These are phyloP conservation scores for Eucalyptus polybractea DNA, from an alignment of 345 rosid genomes.

Conservation along the genomic window DNA sequence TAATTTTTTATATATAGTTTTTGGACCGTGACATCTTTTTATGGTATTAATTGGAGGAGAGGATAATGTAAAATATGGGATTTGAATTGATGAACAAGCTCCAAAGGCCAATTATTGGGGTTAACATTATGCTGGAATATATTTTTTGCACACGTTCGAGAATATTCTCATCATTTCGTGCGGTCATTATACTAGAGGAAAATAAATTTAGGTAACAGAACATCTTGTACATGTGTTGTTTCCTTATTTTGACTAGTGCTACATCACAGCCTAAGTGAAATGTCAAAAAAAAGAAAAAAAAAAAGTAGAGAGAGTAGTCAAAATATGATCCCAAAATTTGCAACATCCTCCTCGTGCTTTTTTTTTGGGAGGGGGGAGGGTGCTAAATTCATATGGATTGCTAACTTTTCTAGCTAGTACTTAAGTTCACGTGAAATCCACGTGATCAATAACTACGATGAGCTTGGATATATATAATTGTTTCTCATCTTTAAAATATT, in stretches of 20 bases:
- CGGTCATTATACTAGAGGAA: neutral
- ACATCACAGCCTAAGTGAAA: neutral
- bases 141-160: neutral
- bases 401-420: neutral
- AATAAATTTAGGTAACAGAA: neutral
- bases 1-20: neutral
- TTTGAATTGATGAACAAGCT: neutral
- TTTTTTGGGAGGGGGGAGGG: no score
- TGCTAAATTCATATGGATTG: no score
- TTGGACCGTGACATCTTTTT: no score
- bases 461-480: fast-evolving
- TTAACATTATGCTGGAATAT: neutral
- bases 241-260: neutral
- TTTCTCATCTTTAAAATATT: neutral
- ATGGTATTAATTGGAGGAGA: neutral
- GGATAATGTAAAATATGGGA: neutral
- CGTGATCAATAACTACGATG: neutral
- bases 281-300: neutral
- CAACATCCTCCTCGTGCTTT: no score
- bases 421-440: fast-evolving
- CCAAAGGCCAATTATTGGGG: neutral
- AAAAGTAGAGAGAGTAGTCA: neutral
- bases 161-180: neutral
- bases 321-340: no score
- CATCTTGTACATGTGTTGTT: neutral